Conservation (phyloP, 768 basidiomycete genomes). For the Boletus rufocinnamomeus region DNA sequence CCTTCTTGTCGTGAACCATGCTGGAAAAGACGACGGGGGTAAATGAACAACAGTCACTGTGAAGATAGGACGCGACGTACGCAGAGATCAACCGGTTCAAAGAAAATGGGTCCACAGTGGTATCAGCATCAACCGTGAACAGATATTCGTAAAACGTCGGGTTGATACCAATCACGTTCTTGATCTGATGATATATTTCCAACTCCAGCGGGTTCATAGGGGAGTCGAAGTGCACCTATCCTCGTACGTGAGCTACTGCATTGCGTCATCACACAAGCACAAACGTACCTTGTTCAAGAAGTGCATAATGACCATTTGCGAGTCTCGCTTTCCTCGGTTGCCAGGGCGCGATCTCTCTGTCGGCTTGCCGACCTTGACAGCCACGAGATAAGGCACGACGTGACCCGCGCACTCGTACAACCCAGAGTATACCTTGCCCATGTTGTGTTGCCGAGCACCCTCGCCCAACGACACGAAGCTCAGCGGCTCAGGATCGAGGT, state of each 20-base stretch:
- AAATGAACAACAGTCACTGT: not conserved
- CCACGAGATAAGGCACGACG: constrained; percentile 91
- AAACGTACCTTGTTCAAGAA: constrained; percentile 88
- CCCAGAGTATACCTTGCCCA: constrained; percentile 97
- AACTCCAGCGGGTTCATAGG: constrained; percentile 97
- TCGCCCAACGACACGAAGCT: constrained; percentile 94
- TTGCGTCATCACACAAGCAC: not conserved
- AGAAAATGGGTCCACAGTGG: constrained; percentile 84
- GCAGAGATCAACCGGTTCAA: constrained; percentile 91
- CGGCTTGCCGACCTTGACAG: constrained; percentile 95
- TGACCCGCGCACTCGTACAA: constrained; percentile 93
- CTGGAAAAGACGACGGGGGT: constrained; percentile 41
- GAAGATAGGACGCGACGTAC: constrained; percentile 49
- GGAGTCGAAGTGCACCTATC: constrained; percentile 90
- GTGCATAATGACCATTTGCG: constrained; percentile 94
- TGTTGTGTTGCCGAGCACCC: constrained; percentile 94
- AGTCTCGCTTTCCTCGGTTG: constrained; percentile 98
- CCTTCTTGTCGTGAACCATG: constrained; percentile 96
- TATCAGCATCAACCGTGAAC: constrained; percentile 94
- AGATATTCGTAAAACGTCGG: constrained; percentile 97
- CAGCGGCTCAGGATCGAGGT: constrained; percentile 91
- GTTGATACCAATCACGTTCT: constrained; percentile 99
- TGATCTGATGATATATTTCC: constrained; percentile 99
- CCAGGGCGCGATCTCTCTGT: constrained; percentile 91
- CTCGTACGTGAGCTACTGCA: not conserved